These are phyloP conservation scores for Coelastrella sp. DNA, from an alignment of 139 green algal genomes.

Conservation along the genomic window DNA sequence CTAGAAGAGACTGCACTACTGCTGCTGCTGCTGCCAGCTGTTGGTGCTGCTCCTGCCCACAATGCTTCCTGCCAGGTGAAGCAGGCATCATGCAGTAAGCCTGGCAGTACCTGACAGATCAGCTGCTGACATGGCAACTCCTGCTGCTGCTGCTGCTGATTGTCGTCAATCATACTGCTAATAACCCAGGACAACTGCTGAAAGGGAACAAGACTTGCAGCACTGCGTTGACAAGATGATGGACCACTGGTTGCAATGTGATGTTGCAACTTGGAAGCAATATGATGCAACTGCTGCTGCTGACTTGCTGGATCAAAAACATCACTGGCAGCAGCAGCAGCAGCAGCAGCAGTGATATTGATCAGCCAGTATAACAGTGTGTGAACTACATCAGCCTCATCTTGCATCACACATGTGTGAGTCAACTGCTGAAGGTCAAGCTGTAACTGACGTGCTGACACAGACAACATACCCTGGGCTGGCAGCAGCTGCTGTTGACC, in stretches of 20 bases:
- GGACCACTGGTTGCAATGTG: background rate
- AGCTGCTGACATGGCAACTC: constrained; percentile 10
- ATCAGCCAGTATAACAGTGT: constrained; percentile 8
- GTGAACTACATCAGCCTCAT: background rate
- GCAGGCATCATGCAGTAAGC: constrained; percentile 82
- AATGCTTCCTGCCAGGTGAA: constrained; percentile 74
- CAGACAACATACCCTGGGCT: constrained; percentile 51
- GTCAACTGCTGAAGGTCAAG: constrained; percentile 47
- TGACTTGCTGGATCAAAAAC: background rate
- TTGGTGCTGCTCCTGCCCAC: constrained; percentile 10
- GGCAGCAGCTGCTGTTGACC: constrained; percentile 52
- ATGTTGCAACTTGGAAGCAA: constrained; percentile 19
- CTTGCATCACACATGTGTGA: background rate
- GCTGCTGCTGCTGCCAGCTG: constrained; percentile 1
- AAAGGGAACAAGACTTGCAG: constrained; percentile 53
- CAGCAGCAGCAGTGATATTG: background rate
- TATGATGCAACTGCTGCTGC: constrained; percentile 63
- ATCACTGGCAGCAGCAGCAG: background rate
- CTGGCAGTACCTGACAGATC: constrained; percentile 50
- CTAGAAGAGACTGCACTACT: too few relatives aligned
- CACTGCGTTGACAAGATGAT: constrained; percentile 4
- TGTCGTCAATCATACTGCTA: constrained; percentile 53
- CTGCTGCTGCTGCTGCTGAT: constrained; percentile 3
- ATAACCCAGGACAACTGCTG: constrained; percentile 86
- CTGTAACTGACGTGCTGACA: constrained; percentile 56